Conservation (phyloP, 441 rosid species). For the Corymbia calophylla region DNA sequence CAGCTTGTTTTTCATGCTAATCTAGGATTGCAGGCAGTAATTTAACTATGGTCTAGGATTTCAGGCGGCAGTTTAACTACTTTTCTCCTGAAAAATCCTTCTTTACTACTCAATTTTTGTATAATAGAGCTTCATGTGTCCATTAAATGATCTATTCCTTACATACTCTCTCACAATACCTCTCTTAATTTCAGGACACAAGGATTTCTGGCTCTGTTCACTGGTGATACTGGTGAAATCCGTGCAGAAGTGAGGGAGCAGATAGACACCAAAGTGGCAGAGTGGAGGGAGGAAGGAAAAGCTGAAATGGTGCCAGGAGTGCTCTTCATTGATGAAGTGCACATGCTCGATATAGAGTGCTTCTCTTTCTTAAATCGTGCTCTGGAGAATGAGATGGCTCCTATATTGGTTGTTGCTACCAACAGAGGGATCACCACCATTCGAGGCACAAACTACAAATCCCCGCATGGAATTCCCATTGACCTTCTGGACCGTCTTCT, state of each 20-base stretch:
- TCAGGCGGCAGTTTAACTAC: not conserved
- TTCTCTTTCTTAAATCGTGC: constrained; percentile 97
- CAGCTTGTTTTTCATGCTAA: not conserved
- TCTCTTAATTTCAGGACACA: constrained; percentile 48
- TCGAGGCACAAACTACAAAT: constrained; percentile 86
- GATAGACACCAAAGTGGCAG: constrained; percentile 89
- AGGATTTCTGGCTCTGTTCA: constrained; percentile 90
- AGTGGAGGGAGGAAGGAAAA: constrained; percentile 98
- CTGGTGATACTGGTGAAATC: constrained; percentile 95
- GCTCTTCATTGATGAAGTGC: constrained; percentile 91
- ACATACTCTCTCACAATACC: not conserved
- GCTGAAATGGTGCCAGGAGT: constrained; percentile 96
- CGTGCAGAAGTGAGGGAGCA: constrained; percentile 93
- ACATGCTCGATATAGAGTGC: constrained; percentile 96
- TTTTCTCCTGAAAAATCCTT: not conserved
- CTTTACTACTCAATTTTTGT: not conserved
- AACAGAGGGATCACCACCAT: constrained; percentile 89
- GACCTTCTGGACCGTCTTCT: constrained; percentile 91
- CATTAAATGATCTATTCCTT: not conserved
- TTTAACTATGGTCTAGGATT: not conserved
- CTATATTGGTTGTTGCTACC: constrained; percentile 85
- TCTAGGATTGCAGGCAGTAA: not conserved
- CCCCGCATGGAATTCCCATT: constrained; percentile 91
- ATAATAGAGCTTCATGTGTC: not conserved
- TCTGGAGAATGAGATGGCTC: constrained; percentile 94